These are phyloP conservation scores for Alternaria triticimaculans DNA, from an alignment of 2,329 filamentous ascomycete genomes.

Conservation along the genomic window DNA sequence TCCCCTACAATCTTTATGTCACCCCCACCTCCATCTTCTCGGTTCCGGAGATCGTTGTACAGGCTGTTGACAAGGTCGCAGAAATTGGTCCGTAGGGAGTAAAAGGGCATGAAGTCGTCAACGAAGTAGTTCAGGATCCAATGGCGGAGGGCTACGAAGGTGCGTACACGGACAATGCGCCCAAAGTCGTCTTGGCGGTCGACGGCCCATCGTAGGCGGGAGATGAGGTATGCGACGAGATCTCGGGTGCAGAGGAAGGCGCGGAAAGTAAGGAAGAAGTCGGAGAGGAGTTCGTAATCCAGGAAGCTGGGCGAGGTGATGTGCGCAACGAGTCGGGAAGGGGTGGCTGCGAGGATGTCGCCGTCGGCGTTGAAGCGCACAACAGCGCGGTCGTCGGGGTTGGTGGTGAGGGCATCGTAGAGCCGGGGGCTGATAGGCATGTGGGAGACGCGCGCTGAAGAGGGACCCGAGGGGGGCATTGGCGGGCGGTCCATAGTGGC, in stretches of 20 bases:
- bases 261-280: constrained; percentile 96
- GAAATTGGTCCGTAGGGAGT: constrained; percentile 75
- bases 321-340: constrained; percentile 88
- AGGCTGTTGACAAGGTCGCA: constrained; percentile 78
- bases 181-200: constrained; percentile 81
- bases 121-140: constrained; percentile 99
- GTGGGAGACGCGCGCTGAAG: constrained; percentile 47
- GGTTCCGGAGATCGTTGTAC: constrained; percentile 59
- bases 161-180: constrained; percentile 91
- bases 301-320: constrained; percentile 96
- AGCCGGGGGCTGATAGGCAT: constrained; percentile 66
- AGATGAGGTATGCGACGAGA: constrained; percentile 82
- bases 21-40: constrained; percentile 62
- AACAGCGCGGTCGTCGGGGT: constrained; percentile 80
- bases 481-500: constrained; percentile 46
- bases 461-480: constrained; percentile 42
- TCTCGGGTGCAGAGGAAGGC: constrained; percentile 80
- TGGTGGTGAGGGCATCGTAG: constrained; percentile 80
- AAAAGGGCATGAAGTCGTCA: constrained; percentile 87
- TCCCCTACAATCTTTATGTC: constrained; percentile 89
- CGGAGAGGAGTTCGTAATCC: constrained; percentile 94
- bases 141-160: constrained; percentile 92
- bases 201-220: constrained; percentile 86
- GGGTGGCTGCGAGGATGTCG: constrained; percentile 86
- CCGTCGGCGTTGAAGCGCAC: constrained; percentile 81